Evolutionary conservation across 768 basidiomycete species (phyloP).

Genomic region (Butyriboletus loyo): DNA sequence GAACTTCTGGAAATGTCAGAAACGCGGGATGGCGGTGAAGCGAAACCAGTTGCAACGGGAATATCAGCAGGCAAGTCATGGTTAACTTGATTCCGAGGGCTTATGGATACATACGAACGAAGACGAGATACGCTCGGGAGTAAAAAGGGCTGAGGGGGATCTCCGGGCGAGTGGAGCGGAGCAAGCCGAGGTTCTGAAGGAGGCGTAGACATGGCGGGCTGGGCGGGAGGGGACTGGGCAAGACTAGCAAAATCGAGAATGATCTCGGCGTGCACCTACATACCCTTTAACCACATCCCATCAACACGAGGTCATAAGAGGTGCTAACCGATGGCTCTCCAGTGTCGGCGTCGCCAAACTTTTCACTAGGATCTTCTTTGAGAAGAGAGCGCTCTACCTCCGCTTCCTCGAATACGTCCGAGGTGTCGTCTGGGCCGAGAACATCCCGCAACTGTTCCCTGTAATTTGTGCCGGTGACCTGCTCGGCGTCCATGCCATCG

Average conservation of each 20-base stretch:
- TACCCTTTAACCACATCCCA: constrained; percentile 22
- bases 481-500: constrained; percentile 59
- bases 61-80: constrained; percentile 44
- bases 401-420: constrained; percentile 44
- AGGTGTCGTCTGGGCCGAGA: constrained; percentile 60
- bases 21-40: constrained; percentile 62
- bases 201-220: constrained; percentile 32
- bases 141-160: constrained; percentile 51
- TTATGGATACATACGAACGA: constrained; percentile 60
- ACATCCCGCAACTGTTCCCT: constrained; percentile 68
- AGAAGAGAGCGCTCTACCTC: constrained; percentile 48
- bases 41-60: constrained; percentile 41
- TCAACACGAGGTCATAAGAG: constrained; percentile 15
- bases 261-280: constrained; percentile 34
- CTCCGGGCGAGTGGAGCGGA: neutral
- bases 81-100: constrained; percentile 40
- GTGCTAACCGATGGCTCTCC: constrained; percentile 34
- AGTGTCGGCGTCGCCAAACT: constrained; percentile 18
- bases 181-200: constrained; percentile 28
- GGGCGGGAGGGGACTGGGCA: constrained; percentile 37
- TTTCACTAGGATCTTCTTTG: constrained; percentile 37
- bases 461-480: constrained; percentile 51
- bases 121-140: constrained; percentile 79
- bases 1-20: constrained; percentile 70
- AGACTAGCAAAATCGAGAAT: constrained; percentile 39